Percentiles rank a stretch among this genome's conserved stretches.
Evolutionary conservation across 192 early-diverging fungal species (phyloP).

Genomic region (Neocallimastix lanati): DNA sequence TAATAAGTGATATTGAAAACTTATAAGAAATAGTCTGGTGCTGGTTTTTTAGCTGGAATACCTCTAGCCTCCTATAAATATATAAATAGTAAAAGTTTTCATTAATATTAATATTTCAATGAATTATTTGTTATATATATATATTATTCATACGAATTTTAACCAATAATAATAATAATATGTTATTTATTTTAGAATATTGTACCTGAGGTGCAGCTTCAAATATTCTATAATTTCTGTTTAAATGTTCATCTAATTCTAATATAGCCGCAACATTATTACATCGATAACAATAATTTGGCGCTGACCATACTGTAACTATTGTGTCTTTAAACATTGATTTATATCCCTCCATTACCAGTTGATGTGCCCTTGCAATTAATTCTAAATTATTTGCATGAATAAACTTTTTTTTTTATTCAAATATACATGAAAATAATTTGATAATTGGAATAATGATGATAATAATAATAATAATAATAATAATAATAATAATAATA

Average conservation of each 20-base stretch:
- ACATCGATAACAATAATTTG: slow-evolving; percentile 97
- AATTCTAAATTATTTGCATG: slow-evolving; percentile 39
- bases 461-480: too few species aligned
- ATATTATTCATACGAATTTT: too few species aligned
- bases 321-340: slow-evolving; percentile 87
- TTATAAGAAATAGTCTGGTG: slow-evolving; percentile 86
- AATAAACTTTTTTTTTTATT: too few species aligned
- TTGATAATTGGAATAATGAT: too few species aligned
- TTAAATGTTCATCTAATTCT: slow-evolving; percentile 77
- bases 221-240: slow-evolving; percentile 79
- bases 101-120: background rate
- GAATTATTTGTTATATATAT: too few species aligned
- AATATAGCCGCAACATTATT: slow-evolving; percentile 96
- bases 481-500: too few species aligned
- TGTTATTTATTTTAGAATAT: too few species aligned
- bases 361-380: slow-evolving; percentile 20
- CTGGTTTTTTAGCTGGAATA: slow-evolving; percentile 62
- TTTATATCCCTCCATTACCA: slow-evolving; percentile 47
- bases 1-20: background rate
- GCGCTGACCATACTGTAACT: slow-evolving; percentile 97
- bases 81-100: slow-evolving; percentile 3
- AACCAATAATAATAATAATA: too few species aligned
- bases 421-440: too few species aligned
- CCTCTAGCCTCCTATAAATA: slow-evolving; percentile 49
- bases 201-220: slow-evolving; percentile 69